Evolutionary conservation across 2,329 filamentous ascomycete species (phyloP), one percentile per base, ranked within the genome.

Genomic region (Fusarium sp.): DNA sequence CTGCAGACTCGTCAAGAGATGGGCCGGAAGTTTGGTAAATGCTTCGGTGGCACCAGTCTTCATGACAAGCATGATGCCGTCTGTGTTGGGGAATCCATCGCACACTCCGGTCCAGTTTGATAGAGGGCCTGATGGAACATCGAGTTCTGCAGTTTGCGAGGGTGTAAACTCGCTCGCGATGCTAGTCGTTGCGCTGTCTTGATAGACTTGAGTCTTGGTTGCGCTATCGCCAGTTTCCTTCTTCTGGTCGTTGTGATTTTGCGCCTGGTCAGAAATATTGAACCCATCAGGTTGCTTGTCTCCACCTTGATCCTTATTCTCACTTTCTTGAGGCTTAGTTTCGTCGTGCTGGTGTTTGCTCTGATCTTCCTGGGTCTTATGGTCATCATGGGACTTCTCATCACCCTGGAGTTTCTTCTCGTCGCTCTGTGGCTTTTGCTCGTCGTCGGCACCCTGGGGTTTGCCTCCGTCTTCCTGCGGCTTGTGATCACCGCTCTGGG

Each of bases 31-130:
- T 66, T 85, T 85, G 26, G 85, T 81, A 69, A 81, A 85, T 15
- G 84, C 79, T 72, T 88, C 86, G 42, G 85, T 87, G 5, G 86
- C 85, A 44, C 87, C 86, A 3, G 87, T 89, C 77, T 89, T 89
- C 79, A 89, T 84, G 57, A 89, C 81, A 28, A 89, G 77, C 31
- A 84, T 79, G 43, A 86, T 79, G 62, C 81, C 80, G 29, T 82
- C 77, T 37, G 80, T 80, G 55, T 80, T 70, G 13, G 83, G 82
- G 52, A 85, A 82, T 60, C 76, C 76, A 42, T 77, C 75, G 70
- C 84, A 86, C 3, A 69, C 50, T n/a, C 37, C 62, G 13, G 54
- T 59, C 57, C 28, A 54, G 33, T 47, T 71, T 9, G 66, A 29
- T 20, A 52, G 55, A 50, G 70, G 70, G 15, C 55, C 53, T 3